These are phyloP conservation scores for Rubroshorea leprosula DNA, from an alignment of 345 rosid species.

Conservation along the genomic window DNA sequence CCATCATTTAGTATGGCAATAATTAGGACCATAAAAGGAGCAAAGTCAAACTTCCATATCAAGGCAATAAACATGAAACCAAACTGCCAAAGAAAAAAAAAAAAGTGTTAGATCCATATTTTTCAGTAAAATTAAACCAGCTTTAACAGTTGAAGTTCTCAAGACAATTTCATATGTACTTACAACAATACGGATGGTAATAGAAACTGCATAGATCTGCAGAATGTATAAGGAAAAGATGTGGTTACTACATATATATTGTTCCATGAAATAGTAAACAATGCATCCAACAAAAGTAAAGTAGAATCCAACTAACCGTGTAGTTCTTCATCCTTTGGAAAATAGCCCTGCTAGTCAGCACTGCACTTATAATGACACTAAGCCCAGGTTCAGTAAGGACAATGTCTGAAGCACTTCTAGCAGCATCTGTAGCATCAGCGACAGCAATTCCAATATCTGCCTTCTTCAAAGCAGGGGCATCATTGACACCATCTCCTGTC, in stretches of 20 bases:
- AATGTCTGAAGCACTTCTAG: constrained; percentile 86
- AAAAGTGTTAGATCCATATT: too few relatives aligned
- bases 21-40: constrained; percentile 88
- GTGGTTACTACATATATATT: neutral
- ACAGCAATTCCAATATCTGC: constrained; percentile 96
- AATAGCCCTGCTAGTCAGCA: too few relatives aligned
- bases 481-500: constrained; percentile 94
- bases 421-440: constrained; percentile 95
- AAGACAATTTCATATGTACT: constrained; percentile 25
- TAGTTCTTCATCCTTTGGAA: constrained; percentile 97
- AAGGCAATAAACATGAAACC: constrained; percentile 85
- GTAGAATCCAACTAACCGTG: constrained; percentile 44
- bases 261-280: neutral
- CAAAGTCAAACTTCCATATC: constrained; percentile 80
- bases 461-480: constrained; percentile 88
- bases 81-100: constrained; percentile 49
- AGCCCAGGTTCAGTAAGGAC: constrained; percentile 91
- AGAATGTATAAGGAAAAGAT: constrained; percentile 13
- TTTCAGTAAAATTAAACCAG: too few relatives aligned
- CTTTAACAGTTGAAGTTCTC: neutral
- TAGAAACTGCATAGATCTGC: constrained; percentile 94
- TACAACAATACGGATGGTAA: constrained; percentile 88
- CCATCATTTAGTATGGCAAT: constrained; percentile 89
- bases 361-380: too few relatives aligned
- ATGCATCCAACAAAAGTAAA: neutral